Conservation (phyloP, 176 grass and related monocot genomes). For the Areca catechu region DNA sequence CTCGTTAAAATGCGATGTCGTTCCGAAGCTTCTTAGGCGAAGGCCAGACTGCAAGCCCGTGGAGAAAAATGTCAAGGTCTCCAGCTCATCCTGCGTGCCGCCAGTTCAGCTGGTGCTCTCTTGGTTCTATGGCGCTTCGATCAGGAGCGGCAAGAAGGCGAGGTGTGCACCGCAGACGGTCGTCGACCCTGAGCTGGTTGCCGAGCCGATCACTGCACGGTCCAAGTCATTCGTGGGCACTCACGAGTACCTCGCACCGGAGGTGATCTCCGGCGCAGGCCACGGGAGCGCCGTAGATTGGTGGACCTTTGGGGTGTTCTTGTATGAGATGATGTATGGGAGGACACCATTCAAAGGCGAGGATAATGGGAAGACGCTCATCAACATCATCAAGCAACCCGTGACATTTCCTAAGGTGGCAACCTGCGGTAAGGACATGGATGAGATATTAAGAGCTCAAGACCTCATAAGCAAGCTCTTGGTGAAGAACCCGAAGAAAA, state of each 20-base stretch:
- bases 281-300: slow-evolving; percentile 8
- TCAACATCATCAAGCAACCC: slow-evolving; percentile 76
- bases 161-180: no score
- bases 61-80: no score
- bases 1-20: neutral
- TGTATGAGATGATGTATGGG: slow-evolving; percentile 6
- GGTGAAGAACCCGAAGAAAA: slow-evolving; percentile 59
- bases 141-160: no score
- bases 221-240: slow-evolving; percentile 12
- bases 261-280: neutral
- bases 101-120: neutral
- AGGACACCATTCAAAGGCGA: slow-evolving; percentile 19
- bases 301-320: neutral
- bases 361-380: slow-evolving; percentile 65
- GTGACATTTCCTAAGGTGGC: slow-evolving; percentile 36
- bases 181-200: neutral
- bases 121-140: no score
- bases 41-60: no score
- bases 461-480: slow-evolving; percentile 64
- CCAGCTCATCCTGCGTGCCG: neutral
- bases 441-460: slow-evolving; percentile 41
- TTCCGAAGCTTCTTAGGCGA: neutral
- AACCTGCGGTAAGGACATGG: slow-evolving; percentile 26
- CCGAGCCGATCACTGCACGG: neutral
- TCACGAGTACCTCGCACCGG: slow-evolving; percentile 2